Evolutionary conservation across 192 early-diverging fungal species (phyloP).

Genomic region (Dimargaris xerosporica): DNA sequence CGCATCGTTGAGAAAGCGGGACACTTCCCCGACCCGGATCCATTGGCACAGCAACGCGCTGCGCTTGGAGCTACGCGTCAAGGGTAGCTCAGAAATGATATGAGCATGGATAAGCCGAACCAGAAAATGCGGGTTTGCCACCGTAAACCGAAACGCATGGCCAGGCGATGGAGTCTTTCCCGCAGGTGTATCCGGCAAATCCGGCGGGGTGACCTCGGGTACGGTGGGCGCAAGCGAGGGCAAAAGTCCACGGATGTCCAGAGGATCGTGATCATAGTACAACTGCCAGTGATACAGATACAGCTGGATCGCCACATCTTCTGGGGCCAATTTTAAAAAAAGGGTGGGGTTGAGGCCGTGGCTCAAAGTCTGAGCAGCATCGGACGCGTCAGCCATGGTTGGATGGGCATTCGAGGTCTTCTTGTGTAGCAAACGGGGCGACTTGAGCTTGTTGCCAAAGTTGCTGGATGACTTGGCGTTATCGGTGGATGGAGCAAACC

Average conservation of each 20-base stretch:
- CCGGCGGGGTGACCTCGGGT: conserved; percentile 13
- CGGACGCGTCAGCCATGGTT: not conserved
- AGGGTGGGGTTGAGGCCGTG: conserved; percentile 46
- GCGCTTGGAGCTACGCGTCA: conserved; percentile 28
- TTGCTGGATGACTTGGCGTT: not conserved
- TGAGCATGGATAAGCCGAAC: conserved; percentile 52
- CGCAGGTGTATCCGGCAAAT: conserved; percentile 13
- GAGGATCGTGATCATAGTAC: conserved; percentile 21
- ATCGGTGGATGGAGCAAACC: not conserved
- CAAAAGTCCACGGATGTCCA: conserved; percentile 11
- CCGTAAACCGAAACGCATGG: conserved; percentile 34
- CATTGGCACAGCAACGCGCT: conserved; percentile 45
- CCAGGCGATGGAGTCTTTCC: conserved; percentile 3
- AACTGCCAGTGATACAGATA: conserved; percentile 44
- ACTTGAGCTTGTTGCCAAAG: not conserved
- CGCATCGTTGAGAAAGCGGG: conserved; percentile 40
- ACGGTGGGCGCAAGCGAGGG: conserved; percentile 11
- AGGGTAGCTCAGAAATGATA: conserved; percentile 38
- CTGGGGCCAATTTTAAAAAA: conserved; percentile 39
- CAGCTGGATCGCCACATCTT: conserved; percentile 49
- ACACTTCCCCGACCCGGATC: conserved; percentile 43
- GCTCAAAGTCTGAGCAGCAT: conserved; percentile 22
- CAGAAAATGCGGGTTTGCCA: conserved; percentile 50
- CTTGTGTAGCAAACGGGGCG: not conserved
- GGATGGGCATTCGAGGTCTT: not conserved